Evolutionary conservation across 2,329 filamentous ascomycete genomes (phyloP).

Genomic region (Neoscytalidium dimidiatum): DNA sequence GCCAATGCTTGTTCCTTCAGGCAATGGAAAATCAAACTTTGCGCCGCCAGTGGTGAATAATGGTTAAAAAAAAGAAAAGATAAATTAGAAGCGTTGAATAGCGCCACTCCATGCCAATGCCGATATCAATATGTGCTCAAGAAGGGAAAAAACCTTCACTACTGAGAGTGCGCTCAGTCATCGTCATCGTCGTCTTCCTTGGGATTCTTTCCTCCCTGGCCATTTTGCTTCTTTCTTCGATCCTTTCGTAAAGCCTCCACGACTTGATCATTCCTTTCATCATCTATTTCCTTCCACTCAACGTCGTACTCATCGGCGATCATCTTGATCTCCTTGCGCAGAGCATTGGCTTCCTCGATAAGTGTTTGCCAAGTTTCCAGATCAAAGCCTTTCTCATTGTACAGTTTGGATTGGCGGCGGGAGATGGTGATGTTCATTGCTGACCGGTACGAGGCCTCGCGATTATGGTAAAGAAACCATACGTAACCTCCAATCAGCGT

Average conservation of each 20-base stretch:
- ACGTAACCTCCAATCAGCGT: slow-evolving; percentile 88
- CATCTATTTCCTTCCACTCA: slow-evolving; percentile 78
- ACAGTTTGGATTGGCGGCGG: slow-evolving; percentile 73
- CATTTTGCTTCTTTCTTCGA: slow-evolving; percentile 37
- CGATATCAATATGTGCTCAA: no score
- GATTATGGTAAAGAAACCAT: slow-evolving; percentile 92
- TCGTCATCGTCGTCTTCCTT: background rate
- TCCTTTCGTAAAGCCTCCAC: slow-evolving; percentile 56
- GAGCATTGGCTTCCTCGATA: slow-evolving; percentile 75
- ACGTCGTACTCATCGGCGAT: slow-evolving; percentile 87
- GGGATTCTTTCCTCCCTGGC: slow-evolving; percentile 18
- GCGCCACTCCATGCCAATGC: no score
- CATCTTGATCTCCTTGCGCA: slow-evolving; percentile 76
- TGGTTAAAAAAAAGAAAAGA: no score
- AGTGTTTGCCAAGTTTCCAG: slow-evolving; percentile 74
- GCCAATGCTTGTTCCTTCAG: no score
- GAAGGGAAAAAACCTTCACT: background rate
- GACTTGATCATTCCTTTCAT: slow-evolving; percentile 67
- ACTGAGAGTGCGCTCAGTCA: background rate
- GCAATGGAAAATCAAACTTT: no score
- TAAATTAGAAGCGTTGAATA: no score
- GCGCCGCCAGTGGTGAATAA: no score
- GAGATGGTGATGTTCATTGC: slow-evolving; percentile 87
- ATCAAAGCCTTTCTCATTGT: slow-evolving; percentile 75
- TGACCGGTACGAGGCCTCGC: slow-evolving; percentile 82